These are phyloP conservation scores for Solanum tacnaense DNA, from an alignment of 257 asterid genomes.

Conservation along the genomic window DNA sequence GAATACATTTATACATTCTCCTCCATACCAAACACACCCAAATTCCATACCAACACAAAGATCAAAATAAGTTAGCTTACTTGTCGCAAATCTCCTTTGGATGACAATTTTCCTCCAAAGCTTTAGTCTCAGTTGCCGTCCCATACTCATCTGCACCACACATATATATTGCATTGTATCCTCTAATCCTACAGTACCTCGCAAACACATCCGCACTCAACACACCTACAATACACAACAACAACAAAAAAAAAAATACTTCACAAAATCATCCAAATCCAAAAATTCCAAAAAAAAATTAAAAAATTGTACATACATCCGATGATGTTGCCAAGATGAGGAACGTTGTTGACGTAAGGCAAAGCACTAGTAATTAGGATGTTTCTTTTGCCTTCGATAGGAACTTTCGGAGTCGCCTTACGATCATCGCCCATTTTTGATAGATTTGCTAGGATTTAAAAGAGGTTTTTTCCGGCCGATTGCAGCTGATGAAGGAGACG, in stretches of 20 bases:
- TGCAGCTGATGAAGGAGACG: background rate
- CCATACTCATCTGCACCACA: slow-evolving; percentile 99
- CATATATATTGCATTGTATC: slow-evolving; percentile 62
- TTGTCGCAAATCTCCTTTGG: slow-evolving; percentile 92
- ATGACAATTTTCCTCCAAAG: slow-evolving; percentile 80
- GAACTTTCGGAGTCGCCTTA: slow-evolving; percentile 38
- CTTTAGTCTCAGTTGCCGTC: slow-evolving; percentile 95
- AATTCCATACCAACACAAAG: background rate
- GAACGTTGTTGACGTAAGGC: slow-evolving; percentile 95
- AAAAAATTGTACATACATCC: slow-evolving; percentile 41
- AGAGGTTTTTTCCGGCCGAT: background rate
- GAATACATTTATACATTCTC: background rate
- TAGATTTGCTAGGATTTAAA: background rate
- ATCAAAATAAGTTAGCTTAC: slow-evolving; percentile 20
- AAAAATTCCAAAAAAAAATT: background rate
- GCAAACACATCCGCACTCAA: slow-evolving; percentile 96
- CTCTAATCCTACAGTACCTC: slow-evolving; percentile 78
- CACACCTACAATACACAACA: slow-evolving; percentile 44
- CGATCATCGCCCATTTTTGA: slow-evolving; percentile 26
- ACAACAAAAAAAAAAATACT: background rate
- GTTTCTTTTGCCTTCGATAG: slow-evolving; percentile 70
- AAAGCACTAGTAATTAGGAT: slow-evolving; percentile 84
- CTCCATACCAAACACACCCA: background rate
- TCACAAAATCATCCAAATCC: background rate
- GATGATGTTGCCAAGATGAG: slow-evolving; percentile 95